Base-by-base conservation (phyloP, 2,329 filamentous ascomycete species). In the Neopestalotiopsis rosae region DNA sequence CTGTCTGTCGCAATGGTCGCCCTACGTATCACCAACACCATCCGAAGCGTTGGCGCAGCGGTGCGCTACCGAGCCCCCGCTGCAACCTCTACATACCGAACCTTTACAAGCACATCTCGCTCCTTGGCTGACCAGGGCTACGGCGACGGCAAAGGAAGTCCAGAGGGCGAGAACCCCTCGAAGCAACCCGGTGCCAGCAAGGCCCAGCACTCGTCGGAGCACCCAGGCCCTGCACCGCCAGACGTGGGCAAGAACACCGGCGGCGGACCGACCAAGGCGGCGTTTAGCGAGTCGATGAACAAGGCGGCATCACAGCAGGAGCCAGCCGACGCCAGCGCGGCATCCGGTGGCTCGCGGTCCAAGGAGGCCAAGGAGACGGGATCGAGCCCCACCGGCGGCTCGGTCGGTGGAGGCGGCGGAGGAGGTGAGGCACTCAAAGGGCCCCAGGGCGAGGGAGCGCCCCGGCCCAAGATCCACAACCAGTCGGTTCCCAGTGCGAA, bases 391-490 rank as follows among this genome's bases (percentile, higher is more conserved):
- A 78, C 76, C 4, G 76, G 71, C 59, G 77, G 76, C 28, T 66
- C 67, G 32, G 74, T 77, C 62, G 78, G 71, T 69, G 71, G 69
- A 68, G 69, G 72, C 64, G 72, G 68, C 68, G 69, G 66, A 66
- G 76, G 77, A 70, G 78, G 77, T 65, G 77, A 78, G 74, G 77
- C 70, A 17, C 72, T 78, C 28, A 79, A 79, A 67, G 77, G 76
- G 24, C 75, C 77, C 28, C 74, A 75, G 71, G 76, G 77, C 67
- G 65, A 77, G 56, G 72, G 71, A 49, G 70, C 82, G 2, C 77
- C 84, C 1, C 77, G 82, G 73, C 88, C 87, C 68, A 89, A 87
- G 79, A 84, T 89, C 71, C 76, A 79, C 68, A 88, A 86, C 73
- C 80, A 83, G 68, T 81, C 81, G 71, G 78, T 85, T 10, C 80